Percentiles rank a stretch among this genome's conserved stretches.
These are phyloP conservation scores for Metschnikowia peoriensis DNA, from an alignment of 805 yeast species.

Conservation along the genomic window DNA sequence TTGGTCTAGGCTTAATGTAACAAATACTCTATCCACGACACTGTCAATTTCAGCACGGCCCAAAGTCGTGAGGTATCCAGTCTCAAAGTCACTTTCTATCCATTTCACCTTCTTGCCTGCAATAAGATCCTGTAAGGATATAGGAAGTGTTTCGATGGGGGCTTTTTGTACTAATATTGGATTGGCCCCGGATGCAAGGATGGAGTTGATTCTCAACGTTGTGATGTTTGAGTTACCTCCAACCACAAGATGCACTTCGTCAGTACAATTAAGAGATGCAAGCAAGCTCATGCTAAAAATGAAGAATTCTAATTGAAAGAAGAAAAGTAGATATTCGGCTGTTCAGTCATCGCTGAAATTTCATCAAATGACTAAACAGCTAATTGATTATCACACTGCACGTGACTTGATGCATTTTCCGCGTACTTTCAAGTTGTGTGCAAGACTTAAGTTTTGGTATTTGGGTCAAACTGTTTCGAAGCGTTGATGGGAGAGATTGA, in stretches of 20 bases:
- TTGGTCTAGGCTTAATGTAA: slow-evolving; percentile 41
- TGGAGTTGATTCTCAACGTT: slow-evolving; percentile 45
- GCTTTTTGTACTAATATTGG: slow-evolving; percentile 48
- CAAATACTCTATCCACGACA: slow-evolving; percentile 76
- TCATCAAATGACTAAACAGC: not conserved
- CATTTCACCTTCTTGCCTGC: slow-evolving; percentile 26
- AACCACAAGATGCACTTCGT: slow-evolving; percentile 56
- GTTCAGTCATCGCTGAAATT: not conserved
- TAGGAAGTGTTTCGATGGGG: slow-evolving; percentile 22
- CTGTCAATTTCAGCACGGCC: slow-evolving; percentile 64
- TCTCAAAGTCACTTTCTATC: slow-evolving; percentile 25
- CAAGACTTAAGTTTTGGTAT: not conserved
- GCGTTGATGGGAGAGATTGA: no score
- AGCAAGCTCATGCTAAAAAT: slow-evolving; percentile 12
- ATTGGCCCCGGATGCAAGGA: slow-evolving; percentile 53
- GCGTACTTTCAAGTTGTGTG: not conserved
- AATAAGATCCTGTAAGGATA: slow-evolving; percentile 23
- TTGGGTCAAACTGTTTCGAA: not conserved
- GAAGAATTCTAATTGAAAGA: not conserved
- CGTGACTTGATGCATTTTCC: slow-evolving; percentile 14
- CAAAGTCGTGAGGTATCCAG: slow-evolving; percentile 46
- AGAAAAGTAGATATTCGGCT: not conserved
- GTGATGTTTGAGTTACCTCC: slow-evolving; percentile 49
- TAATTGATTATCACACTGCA: slow-evolving; percentile 14
- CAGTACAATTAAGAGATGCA: slow-evolving; percentile 34